phyloP scores from a whole-genome alignment of 305 asterid species.

The Fraxinus ornus region DNA sequence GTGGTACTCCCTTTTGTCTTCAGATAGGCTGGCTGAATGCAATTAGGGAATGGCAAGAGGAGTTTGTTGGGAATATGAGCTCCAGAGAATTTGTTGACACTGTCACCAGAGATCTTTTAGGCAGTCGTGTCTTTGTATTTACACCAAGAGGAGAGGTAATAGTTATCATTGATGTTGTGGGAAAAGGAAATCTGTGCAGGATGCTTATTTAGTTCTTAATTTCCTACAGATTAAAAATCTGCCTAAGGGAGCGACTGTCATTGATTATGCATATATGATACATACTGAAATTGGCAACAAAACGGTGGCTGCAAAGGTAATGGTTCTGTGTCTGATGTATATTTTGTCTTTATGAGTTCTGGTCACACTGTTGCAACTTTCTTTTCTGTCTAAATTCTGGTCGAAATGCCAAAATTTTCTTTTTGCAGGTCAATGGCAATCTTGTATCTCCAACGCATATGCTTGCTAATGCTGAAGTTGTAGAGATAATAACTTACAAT shows the following conservation, averaged over 20 bases:
- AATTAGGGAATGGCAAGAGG: slow-evolving; percentile 98
- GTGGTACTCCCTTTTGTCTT: slow-evolving; percentile 19
- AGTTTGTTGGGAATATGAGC: slow-evolving; percentile 93
- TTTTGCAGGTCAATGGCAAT: slow-evolving; percentile 88
- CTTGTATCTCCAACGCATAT: slow-evolving; percentile 75
- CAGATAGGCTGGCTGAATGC: slow-evolving; percentile 99
- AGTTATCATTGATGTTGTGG: background rate
- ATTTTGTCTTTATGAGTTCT: slow-evolving; percentile 12
- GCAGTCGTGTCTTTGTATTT: slow-evolving; percentile 92
- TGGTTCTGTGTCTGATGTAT: slow-evolving; percentile 13
- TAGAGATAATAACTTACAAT: slow-evolving; percentile 77
- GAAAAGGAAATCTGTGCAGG: background rate
- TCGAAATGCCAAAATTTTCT: slow-evolving; percentile 3
- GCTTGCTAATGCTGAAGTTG: slow-evolving; percentile 92
- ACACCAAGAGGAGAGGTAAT: slow-evolving; percentile 93
- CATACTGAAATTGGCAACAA: slow-evolving; percentile 90
- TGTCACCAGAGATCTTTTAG: slow-evolving; percentile 82
- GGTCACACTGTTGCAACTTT: background rate
- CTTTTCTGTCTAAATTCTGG: slow-evolving; percentile 22
- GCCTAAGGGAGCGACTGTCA: slow-evolving; percentile 80
- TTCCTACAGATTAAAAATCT: slow-evolving; percentile 73
- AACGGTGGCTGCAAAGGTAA: slow-evolving; percentile 94
- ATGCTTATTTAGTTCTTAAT: slow-evolving; percentile 18
- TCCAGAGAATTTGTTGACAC: slow-evolving; percentile 95
- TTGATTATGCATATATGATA: slow-evolving; percentile 89